Base-by-base conservation (phyloP, 345 rosid genomes). In the Populus davidiana region DNA sequence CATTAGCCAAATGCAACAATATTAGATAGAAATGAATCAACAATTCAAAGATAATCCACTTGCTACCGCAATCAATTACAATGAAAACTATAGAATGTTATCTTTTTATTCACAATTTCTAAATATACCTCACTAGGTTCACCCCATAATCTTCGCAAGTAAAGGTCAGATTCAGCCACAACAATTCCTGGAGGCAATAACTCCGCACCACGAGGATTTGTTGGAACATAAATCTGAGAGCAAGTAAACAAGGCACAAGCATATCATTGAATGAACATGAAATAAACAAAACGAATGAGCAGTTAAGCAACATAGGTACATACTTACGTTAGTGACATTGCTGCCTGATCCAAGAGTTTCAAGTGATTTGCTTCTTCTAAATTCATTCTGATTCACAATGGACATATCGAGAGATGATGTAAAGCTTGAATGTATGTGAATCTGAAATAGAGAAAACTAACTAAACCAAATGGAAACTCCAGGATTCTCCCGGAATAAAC, bases 161-260 rank as follows among this genome's bases (percentile, higher is more conserved):
- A 90, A 38, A 93, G 82, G 83, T 95, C 99, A 8, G 97, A 79
- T 87, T 93, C 91, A 61, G 97, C 69, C 69, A 83, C 98, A 63
- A 95, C 78, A 76, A 95, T 95, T 70, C 91, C 95, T 20, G 98
- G 96, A 75, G 98, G 99, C 68, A 95, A 88, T 83, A 81, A 81
- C 89, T 93, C 97, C n/a, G 96, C 93, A 77, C 99, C 98, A 78
- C 80, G 98, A 10, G 99, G 99, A 87, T 93, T 95, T 80, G 91
- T 89, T 41, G 91, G 85, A 82, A 89, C 94, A 80, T 89, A 86
- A 84, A 95, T 91, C 98, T 95, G 91, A 56, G 61, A 71, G 47
- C 73, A 35, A 79, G 29, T 18, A 68, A 74, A 12, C 81, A 69
- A 14, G 29, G 67, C 5, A 85, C 73, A 75, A 56, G 43, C 50